Evolutionary conservation across 441 rosid genomes (phyloP).

Genomic region (Daphne laureola): DNA sequence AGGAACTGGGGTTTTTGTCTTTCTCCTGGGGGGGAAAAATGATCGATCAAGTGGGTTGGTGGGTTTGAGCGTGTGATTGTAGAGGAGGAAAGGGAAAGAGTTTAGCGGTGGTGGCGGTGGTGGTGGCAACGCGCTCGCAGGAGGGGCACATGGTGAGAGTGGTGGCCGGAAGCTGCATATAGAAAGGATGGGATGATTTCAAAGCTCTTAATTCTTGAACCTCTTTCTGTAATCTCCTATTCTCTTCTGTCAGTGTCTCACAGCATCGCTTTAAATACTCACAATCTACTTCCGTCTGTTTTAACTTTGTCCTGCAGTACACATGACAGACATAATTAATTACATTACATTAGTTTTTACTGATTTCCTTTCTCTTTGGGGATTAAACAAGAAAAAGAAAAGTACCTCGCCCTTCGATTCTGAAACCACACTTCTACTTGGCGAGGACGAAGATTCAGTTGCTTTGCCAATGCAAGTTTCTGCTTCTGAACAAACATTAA

Average conservation of each 20-base stretch:
- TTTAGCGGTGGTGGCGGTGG: slow-evolving; percentile 17
- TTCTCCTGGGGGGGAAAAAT: too few species aligned
- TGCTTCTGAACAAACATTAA: slow-evolving; percentile 54
- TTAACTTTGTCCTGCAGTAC: slow-evolving; percentile 69
- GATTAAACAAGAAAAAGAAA: neutral
- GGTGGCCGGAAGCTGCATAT: slow-evolving; percentile 92
- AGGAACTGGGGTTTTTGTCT: too few species aligned
- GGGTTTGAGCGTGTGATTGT: slow-evolving; percentile 23
- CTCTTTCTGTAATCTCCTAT: slow-evolving; percentile 82
- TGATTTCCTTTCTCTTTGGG: too few species aligned
- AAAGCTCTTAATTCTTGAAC: slow-evolving; percentile 79
- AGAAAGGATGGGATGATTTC: slow-evolving; percentile 71
- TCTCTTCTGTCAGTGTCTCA: slow-evolving; percentile 83
- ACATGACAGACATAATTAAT: too few species aligned
- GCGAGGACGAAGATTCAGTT: slow-evolving; percentile 89
- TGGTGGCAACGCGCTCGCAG: slow-evolving; percentile 78
- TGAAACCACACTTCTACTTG: slow-evolving; percentile 99
- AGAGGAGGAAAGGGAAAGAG: slow-evolving; percentile 22
- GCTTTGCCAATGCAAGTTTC: slow-evolving; percentile 79
- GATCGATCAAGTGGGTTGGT: slow-evolving; percentile 24
- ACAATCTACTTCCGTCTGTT: slow-evolving; percentile 94
- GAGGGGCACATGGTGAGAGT: slow-evolving; percentile 99
- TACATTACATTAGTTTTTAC: too few species aligned
- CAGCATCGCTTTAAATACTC: slow-evolving; percentile 93
- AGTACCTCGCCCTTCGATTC: slow-evolving; percentile 87